Conservation (phyloP, 73 alveolate genomes). For the Stentor roeselii region DNA sequence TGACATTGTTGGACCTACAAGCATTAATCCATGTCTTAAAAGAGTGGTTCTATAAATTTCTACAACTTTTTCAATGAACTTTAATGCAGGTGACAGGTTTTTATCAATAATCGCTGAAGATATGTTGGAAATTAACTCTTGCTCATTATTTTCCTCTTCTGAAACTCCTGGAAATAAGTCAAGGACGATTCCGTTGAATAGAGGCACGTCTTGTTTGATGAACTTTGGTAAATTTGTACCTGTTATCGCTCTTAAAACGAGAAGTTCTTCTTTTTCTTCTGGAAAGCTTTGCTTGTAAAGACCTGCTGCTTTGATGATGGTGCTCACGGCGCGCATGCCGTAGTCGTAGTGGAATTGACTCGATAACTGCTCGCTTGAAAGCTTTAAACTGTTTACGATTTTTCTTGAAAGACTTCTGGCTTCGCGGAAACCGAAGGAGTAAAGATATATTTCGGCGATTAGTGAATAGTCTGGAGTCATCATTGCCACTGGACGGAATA, state of each 20-base stretch:
- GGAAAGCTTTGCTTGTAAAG: constrained; percentile 79
- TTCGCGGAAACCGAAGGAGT: constrained; percentile 90
- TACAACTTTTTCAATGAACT: constrained; percentile 81
- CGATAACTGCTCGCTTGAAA: constrained; percentile 90
- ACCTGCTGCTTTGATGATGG: constrained; percentile 97
- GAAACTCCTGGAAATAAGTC: constrained; percentile 95
- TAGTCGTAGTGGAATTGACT: constrained; percentile 95
- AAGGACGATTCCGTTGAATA: constrained; percentile 87
- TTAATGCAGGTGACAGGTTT: constrained; percentile 59
- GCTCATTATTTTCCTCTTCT: constrained; percentile 70
- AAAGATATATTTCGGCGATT: constrained; percentile 89
- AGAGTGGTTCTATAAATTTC: constrained; percentile 91
- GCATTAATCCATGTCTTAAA: constrained; percentile 98
- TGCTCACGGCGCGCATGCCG: constrained; percentile 98
- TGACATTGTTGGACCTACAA: constrained; percentile 94
- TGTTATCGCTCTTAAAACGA: constrained; percentile 90
- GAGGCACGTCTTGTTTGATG: constrained; percentile 90
- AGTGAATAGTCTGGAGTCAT: constrained; percentile 88
- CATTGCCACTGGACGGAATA: constrained; percentile 91
- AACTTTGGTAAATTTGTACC: constrained; percentile 97
- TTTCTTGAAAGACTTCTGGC: constrained; percentile 89
- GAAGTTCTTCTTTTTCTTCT: constrained; percentile 76
- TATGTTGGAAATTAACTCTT: constrained; percentile 67
- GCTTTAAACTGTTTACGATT: constrained; percentile 79
- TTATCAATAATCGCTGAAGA: constrained; percentile 48